Percentiles rank a stretch among this genome's conserved stretches.
These are phyloP conservation scores for Xenosphaeropsis pyriputrescens DNA, from an alignment of 2,329 filamentous ascomycete species.

Conservation along the genomic window DNA sequence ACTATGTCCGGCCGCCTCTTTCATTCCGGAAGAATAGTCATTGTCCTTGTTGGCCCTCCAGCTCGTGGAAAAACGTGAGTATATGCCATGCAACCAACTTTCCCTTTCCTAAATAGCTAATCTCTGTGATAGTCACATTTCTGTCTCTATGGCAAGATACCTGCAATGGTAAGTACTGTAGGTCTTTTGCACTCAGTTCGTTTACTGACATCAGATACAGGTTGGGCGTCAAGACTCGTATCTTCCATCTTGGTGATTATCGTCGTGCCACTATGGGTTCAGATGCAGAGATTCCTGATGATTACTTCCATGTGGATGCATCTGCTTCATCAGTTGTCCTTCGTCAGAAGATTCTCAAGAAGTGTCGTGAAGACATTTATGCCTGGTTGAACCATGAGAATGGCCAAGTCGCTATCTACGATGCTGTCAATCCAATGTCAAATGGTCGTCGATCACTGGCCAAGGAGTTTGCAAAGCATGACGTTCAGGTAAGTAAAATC, in stretches of 20 bases:
- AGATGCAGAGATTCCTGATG: conserved; percentile 75
- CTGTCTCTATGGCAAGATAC: conserved; percentile 88
- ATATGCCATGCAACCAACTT: background rate
- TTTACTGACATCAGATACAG: conserved; percentile 21
- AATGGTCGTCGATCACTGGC: conserved; percentile 70
- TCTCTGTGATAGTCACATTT: conserved; percentile 55
- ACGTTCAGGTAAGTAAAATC: conserved; percentile 54
- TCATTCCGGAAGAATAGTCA: conserved; percentile 92
- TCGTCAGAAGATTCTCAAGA: conserved; percentile 93
- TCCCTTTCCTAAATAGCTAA: background rate
- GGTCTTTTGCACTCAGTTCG: background rate
- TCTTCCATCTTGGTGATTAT: conserved; percentile 96
- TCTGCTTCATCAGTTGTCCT: conserved; percentile 85
- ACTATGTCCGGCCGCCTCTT: conserved; percentile 96
- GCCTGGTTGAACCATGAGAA: conserved; percentile 94
- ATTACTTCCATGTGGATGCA: conserved; percentile 96
- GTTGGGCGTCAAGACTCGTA: conserved; percentile 95
- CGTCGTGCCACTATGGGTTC: conserved; percentile 78
- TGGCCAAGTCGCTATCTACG: conserved; percentile 95
- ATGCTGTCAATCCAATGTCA: conserved; percentile 87
- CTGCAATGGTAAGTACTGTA: conserved; percentile 57
- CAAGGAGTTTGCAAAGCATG: conserved; percentile 95
- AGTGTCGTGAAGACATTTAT: conserved; percentile 94
- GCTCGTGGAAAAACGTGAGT: conserved; percentile 86
- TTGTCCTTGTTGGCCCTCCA: conserved; percentile 89